phyloP scores from a whole-genome alignment of 2,329 filamentous ascomycete genomes.

The Phaeosphaeriaceae sp. region DNA sequence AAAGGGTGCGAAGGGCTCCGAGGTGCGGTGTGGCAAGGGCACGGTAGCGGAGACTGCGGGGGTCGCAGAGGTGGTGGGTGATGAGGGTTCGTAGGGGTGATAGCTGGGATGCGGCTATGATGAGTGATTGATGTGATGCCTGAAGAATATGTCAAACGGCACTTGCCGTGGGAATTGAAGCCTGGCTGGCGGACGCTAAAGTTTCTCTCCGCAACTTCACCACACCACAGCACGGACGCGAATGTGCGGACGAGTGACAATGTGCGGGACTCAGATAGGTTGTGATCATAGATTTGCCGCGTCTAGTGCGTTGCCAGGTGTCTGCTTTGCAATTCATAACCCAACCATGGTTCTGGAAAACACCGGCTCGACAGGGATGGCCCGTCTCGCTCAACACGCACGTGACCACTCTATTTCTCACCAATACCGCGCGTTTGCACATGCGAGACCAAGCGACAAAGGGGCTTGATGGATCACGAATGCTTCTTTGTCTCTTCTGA shows the following conservation, averaged over 20 bases:
- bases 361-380: not conserved
- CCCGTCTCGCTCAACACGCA: not conserved
- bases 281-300: not conserved
- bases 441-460: too few species aligned
- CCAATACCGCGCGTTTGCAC: too few species aligned
- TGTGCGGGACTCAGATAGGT: not conserved
- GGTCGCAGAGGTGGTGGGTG: slow-evolving; percentile 39
- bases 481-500: too few species aligned
- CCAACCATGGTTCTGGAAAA: not conserved
- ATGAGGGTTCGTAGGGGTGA: slow-evolving; percentile 23
- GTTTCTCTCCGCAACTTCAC: not conserved
- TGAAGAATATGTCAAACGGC: slow-evolving; percentile 45
- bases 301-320: not conserved
- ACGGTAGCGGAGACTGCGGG: slow-evolving; percentile 27
- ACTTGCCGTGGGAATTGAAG: slow-evolving; percentile 30
- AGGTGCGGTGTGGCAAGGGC: slow-evolving; percentile 16
- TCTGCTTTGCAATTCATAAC: not conserved
- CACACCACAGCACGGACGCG: not conserved
- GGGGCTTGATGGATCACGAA: too few species aligned
- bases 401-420: not conserved
- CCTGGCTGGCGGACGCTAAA: slow-evolving; percentile 18
- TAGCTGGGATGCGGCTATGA: slow-evolving; percentile 21
- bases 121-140: slow-evolving; percentile 44
- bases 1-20: slow-evolving; percentile 23
- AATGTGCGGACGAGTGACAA: not conserved